Evolutionary conservation across 768 basidiomycete genomes (phyloP), one percentile per base, ranked within the genome.

Genomic region (Lactarius akahatsu): DNA sequence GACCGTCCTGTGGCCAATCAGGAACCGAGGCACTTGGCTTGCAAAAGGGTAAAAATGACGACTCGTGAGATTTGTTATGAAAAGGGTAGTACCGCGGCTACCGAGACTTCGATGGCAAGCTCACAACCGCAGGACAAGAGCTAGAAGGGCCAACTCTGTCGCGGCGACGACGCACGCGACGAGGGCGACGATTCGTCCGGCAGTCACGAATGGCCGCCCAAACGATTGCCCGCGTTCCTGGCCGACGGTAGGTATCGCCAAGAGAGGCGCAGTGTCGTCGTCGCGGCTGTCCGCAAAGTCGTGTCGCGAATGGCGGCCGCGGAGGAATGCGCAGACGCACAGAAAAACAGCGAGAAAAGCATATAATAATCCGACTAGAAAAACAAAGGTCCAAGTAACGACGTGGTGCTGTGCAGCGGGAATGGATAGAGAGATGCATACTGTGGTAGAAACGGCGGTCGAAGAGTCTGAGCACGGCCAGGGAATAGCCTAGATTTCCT

Each of bases 381-480:
- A 57, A 64, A 45, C 47, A 56, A 41, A n/a, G 52, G 59, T 16
- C 28, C 36, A 41, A 30, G 50, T 26, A 52, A 52, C 23, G 23
- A 50, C 4, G 23, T 11, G 11, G 11, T 23, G 15, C 13, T 2
- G 3, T 23, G 23, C n/a, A 50, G 47, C 10, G 23, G n/a, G 38
- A 10, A 10, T 41, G 16, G 16, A 41, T 18, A 20, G 55, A 32
- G 30, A 43, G 30, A 23, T 0, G 78, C 88, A 69, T 72, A 91
- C 92, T 90, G 72, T 80, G 79, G 71, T 88, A 87, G 76, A 94
- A 94, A 26, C 85, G 78, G 38, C 73, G 72, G 72, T 93, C 89
- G 70, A 94, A 95, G n/a, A 94, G 81, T 56, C 91, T 85, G 11
- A 94, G 78, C 61, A 94, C 83, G 0, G 90, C 82, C 62, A 93